Percentiles rank a stretch among this genome's conserved stretches.
Conservation (phyloP, 2,329 filamentous ascomycete genomes). For the Pseudogymnoascus sp. region DNA sequence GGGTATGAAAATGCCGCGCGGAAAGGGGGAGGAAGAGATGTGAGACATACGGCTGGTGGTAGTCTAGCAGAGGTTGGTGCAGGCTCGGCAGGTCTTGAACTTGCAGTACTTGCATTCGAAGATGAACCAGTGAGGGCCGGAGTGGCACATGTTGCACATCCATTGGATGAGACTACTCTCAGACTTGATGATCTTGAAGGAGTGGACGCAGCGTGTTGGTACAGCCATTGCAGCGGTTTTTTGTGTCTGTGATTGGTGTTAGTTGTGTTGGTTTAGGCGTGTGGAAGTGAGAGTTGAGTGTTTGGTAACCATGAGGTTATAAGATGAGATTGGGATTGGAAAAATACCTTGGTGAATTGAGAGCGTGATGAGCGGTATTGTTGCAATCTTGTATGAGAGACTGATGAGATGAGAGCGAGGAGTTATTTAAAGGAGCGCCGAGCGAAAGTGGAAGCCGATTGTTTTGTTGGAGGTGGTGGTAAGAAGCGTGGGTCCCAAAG, state of each 20-base stretch:
- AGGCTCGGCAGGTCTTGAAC: slow-evolving; percentile 54
- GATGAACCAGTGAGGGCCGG: slow-evolving; percentile 59
- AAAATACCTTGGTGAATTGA: background rate
- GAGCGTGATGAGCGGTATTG: background rate
- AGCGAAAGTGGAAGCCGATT: background rate
- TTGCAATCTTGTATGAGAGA: background rate
- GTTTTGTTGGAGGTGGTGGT: background rate
- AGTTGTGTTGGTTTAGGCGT: background rate
- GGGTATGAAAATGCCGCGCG: background rate
- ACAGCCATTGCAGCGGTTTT: slow-evolving; percentile 38
- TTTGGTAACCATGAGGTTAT: background rate
- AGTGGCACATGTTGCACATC: slow-evolving; percentile 56
- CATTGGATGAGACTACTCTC: slow-evolving; percentile 58
- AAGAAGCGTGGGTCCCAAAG: background rate
- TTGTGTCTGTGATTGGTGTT: background rate
- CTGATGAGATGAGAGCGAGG: background rate
- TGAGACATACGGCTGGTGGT: background rate
- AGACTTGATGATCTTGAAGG: slow-evolving; percentile 58
- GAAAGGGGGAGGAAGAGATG: background rate
- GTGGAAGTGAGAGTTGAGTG: slow-evolving; percentile 1
- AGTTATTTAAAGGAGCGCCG: background rate
- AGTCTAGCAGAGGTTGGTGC: slow-evolving; percentile 27
- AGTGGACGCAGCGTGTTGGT: slow-evolving; percentile 50
- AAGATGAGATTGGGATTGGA: background rate
- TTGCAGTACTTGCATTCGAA: slow-evolving; percentile 63